Percentiles rank a stretch among this genome's conserved stretches.
Conservation (phyloP, 2,329 filamentous ascomycete species). For the Fusarium sacchari region DNA sequence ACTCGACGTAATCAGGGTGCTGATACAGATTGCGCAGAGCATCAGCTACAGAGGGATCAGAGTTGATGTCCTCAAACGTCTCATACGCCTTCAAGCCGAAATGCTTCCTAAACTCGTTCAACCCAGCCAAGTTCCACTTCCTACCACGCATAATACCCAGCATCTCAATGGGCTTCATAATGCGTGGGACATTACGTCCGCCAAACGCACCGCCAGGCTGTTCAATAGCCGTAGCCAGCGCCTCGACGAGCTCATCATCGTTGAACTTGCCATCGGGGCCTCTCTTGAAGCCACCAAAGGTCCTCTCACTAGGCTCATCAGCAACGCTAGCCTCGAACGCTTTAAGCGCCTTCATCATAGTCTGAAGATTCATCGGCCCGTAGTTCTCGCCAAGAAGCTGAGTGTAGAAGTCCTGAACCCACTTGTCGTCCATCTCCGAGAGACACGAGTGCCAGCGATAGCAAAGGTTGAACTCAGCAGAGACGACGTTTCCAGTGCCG, state of each 20-base stretch:
- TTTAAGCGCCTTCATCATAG: constrained; percentile 71
- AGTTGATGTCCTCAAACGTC: constrained; percentile 85
- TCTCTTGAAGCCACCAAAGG: constrained; percentile 73
- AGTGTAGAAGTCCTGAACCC: constrained; percentile 77
- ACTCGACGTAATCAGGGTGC: constrained; percentile 81
- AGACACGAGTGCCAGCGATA: constrained; percentile 91
- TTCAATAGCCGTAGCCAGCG: constrained; percentile 75
- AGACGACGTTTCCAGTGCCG: constrained; percentile 84
- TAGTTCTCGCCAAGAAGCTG: constrained; percentile 67
- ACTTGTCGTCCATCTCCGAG: constrained; percentile 77
- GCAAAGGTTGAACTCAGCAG: constrained; percentile 88
- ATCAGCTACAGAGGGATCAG: constrained; percentile 75
- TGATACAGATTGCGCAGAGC: constrained; percentile 75
- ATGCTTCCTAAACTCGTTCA: constrained; percentile 88
- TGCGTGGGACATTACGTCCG: constrained; percentile 76
- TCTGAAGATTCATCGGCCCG: constrained; percentile 63
- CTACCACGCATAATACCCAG: constrained; percentile 82
- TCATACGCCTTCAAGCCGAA: constrained; percentile 80
- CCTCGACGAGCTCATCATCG: constrained; percentile 80
- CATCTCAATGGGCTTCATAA: constrained; percentile 80
- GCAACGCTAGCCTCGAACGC: constrained; percentile 70
- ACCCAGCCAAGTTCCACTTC: constrained; percentile 78
- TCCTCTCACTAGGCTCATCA: constrained; percentile 73
- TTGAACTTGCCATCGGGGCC: constrained; percentile 73
- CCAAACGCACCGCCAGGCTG: constrained; percentile 81